These are phyloP conservation scores for Graphilbum fragrans DNA, from an alignment of 2,329 filamentous ascomycete species.

Conservation along the genomic window DNA sequence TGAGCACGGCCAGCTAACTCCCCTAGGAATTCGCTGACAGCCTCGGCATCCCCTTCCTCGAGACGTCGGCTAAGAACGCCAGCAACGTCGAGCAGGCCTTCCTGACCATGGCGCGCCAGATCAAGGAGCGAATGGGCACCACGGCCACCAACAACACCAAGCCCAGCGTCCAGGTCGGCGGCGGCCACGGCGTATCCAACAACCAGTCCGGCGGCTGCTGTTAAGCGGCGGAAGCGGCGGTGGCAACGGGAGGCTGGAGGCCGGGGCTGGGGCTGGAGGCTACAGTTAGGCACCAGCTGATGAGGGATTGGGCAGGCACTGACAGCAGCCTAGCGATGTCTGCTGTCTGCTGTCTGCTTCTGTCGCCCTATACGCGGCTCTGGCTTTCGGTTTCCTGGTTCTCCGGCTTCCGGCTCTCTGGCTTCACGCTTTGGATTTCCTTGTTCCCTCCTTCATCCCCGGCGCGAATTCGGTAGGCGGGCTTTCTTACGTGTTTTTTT, in stretches of 20 bases:
- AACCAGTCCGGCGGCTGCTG: conserved; percentile 22
- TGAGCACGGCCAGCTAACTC: neutral
- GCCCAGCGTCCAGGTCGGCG: conserved; percentile 90
- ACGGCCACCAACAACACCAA: conserved; percentile 95
- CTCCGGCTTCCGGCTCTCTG: no score
- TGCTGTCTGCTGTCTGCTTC: no score
- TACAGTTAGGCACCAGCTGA: no score
- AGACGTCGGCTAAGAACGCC: conserved; percentile 98
- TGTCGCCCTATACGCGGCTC: no score
- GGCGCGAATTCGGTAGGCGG: no score
- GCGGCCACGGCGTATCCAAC: conserved; percentile 79
- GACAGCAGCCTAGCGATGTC: no score
- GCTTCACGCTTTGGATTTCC: neutral
- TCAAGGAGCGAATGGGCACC: conserved; percentile 99
- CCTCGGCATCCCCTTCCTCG: conserved; percentile 96
- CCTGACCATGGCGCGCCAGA: conserved; percentile 98
- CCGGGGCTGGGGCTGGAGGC: neutral
- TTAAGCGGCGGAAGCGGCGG: conserved; percentile 14
- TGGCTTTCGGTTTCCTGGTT: no score
- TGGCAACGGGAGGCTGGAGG: neutral
- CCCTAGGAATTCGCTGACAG: conserved; percentile 93
- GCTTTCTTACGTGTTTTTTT: no score
- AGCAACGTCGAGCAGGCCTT: conserved; percentile 99
- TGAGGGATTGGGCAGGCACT: no score
- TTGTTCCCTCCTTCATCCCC: neutral